Evolutionary conservation across 768 basidiomycete species (phyloP).

Genomic region (Podaxis carcinomalis): DNA sequence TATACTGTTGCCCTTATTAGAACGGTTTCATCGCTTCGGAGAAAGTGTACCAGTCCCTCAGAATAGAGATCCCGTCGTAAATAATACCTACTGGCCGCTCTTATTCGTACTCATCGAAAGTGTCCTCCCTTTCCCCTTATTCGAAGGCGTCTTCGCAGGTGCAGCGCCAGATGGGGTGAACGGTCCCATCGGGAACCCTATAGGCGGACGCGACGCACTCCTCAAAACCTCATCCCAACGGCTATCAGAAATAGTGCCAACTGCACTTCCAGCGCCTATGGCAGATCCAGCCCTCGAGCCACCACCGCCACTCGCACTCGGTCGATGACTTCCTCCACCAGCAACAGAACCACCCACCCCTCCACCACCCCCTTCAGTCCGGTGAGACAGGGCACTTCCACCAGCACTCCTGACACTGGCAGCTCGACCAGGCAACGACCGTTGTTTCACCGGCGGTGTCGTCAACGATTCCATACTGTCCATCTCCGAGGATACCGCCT

Average conservation of each 20-base stretch:
- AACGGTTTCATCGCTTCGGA: too few species aligned
- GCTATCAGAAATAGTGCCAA: neutral
- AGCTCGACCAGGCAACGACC: neutral
- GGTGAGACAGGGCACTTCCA: neutral
- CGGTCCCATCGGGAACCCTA: neutral
- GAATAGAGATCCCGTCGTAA: neutral
- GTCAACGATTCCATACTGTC: slow-evolving; percentile 25
- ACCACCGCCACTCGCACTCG: neutral
- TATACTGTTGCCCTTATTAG: too few species aligned
- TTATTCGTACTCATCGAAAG: slow-evolving; percentile 5
- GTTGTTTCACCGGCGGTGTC: slow-evolving; percentile 20
- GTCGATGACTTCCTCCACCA: neutral
- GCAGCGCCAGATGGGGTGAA: neutral
- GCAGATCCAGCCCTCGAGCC: neutral
- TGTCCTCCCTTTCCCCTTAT: neutral
- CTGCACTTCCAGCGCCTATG: neutral
- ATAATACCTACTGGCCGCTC: neutral
- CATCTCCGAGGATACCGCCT: slow-evolving; percentile 25
- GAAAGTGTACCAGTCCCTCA: too few species aligned
- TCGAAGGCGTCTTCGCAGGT: neutral
- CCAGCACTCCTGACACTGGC: slow-evolving; percentile 1
- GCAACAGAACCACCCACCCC: neutral
- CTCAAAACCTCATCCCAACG: neutral
- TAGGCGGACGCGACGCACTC: neutral
- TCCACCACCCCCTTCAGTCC: neutral